These are phyloP conservation scores for Rubia peregrina DNA, from an alignment of 305 asterid genomes.

Conservation along the genomic window DNA sequence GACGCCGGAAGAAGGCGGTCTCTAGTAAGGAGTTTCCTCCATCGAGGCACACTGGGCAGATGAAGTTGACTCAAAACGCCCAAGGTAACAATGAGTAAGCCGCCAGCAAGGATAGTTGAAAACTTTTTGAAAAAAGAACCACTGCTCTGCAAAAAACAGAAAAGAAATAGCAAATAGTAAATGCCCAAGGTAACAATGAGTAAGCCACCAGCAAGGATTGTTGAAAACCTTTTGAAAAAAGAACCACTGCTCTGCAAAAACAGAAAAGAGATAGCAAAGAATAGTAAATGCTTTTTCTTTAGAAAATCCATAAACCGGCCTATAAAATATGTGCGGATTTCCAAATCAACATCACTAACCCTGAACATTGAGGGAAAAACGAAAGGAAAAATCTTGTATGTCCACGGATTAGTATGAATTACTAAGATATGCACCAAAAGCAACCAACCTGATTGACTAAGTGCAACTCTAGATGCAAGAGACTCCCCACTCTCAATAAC, in stretches of 20 bases:
- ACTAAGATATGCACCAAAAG: background rate
- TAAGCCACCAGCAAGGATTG: slow-evolving; percentile 49
- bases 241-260: slow-evolving; percentile 49
- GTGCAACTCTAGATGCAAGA: background rate
- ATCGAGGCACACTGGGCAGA: slow-evolving; percentile 38
- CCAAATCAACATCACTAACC: background rate
- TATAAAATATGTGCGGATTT: background rate
- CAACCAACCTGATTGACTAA: background rate
- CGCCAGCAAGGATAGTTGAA: slow-evolving; percentile 47
- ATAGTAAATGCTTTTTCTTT: background rate
- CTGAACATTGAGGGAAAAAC: background rate
- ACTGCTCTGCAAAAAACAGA: slow-evolving; percentile 41
- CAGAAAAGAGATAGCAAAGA: slow-evolving; percentile 9
- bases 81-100: slow-evolving; percentile 49
- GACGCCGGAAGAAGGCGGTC: slow-evolving; percentile 29
- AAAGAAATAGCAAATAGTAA: too few relatives aligned
- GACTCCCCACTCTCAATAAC: background rate
- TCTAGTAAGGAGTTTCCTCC: slow-evolving; percentile 32
- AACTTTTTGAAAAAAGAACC: slow-evolving; percentile 44
- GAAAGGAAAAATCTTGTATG: background rate
- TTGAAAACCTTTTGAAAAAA: slow-evolving; percentile 40
- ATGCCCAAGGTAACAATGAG: slow-evolving; percentile 50
- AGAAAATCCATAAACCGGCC: background rate
- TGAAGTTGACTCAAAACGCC: slow-evolving; percentile 42
- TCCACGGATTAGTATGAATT: background rate